Evolutionary conservation across 2,329 filamentous ascomycete genomes (phyloP).

Genomic region (Fusarium dimerum): DNA sequence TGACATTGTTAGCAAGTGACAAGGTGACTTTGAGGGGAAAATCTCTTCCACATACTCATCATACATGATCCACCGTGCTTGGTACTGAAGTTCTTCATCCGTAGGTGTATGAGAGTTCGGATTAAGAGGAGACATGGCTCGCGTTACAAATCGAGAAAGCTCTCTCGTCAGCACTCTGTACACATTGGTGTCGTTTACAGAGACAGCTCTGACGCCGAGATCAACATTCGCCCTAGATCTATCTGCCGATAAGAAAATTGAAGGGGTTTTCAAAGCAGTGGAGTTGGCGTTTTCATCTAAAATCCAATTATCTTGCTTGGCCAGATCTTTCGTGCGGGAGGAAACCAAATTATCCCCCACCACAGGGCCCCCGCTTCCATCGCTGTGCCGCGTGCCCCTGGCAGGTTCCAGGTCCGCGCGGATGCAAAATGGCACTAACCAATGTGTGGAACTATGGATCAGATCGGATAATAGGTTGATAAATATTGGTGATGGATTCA

Average conservation of each 20-base stretch:
- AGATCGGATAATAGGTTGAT: not conserved
- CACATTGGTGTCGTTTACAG: constrained; percentile 20
- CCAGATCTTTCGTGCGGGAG: no score
- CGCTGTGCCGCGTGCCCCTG: not conserved
- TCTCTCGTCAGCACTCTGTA: constrained; percentile 21
- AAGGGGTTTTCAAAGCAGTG: no score
- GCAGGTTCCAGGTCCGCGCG: not conserved
- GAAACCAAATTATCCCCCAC: no score
- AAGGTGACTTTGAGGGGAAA: not conserved
- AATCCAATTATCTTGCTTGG: no score
- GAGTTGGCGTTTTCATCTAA: no score
- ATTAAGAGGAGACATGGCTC: constrained; percentile 29
- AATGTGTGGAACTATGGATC: not conserved
- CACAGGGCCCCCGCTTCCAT: not conserved
- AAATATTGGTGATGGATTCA: constrained; percentile 1
- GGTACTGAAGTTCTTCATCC: constrained; percentile 35
- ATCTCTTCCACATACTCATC: constrained; percentile 29
- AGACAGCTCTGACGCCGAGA: not conserved
- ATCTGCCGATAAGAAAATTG: no score
- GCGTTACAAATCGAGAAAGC: constrained; percentile 21
- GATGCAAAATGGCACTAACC: constrained; percentile 7
- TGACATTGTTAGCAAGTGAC: not conserved
- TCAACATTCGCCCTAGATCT: no score
- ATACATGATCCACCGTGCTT: constrained; percentile 34
- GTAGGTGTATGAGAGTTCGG: constrained; percentile 29